A percentile compares a stretch with the other conserved stretches of the same genome.
These are phyloP conservation scores for Alternaria tenuissima DNA, from an alignment of 2,329 filamentous ascomycete genomes.

Conservation along the genomic window DNA sequence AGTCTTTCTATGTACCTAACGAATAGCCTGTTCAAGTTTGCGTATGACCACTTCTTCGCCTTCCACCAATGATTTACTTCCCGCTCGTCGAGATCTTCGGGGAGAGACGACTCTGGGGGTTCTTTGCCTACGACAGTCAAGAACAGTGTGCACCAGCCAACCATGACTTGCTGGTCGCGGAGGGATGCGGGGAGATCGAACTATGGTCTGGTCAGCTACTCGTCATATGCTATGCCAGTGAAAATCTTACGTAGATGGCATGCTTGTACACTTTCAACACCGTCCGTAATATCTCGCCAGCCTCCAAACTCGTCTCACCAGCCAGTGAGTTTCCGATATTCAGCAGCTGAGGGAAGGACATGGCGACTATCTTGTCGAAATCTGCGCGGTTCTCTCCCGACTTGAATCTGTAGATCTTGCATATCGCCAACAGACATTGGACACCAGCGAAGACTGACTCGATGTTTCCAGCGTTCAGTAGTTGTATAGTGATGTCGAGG, in stretches of 20 bases:
- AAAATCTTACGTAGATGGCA: conserved; percentile 82
- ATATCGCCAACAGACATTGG: conserved; percentile 93
- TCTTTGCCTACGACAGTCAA: conserved; percentile 87
- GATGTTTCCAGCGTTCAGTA: conserved; percentile 86
- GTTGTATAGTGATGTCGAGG: conserved; percentile 88
- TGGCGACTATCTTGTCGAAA: conserved; percentile 93
- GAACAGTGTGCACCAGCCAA: conserved; percentile 97
- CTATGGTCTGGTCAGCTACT: conserved; percentile 58
- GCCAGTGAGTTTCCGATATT: conserved; percentile 88
- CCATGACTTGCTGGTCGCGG: conserved; percentile 81
- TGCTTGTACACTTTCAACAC: conserved; percentile 98
- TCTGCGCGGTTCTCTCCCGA: conserved; percentile 81
- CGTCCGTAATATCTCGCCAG: conserved; percentile 94
- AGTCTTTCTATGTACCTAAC: conserved; percentile 70
- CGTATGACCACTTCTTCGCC: conserved; percentile 99
- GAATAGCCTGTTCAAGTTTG: conserved; percentile 94
- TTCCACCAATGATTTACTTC: conserved; percentile 99
- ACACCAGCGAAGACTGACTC: conserved; percentile 89
- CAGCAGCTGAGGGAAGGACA: conserved; percentile 87
- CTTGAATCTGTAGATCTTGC: conserved; percentile 95
- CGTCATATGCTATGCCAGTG: conserved; percentile 13
- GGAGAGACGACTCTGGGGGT: conserved; percentile 79
- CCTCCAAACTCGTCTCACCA: conserved; percentile 90
- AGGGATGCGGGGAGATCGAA: conserved; percentile 84
- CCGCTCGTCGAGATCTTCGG: conserved; percentile 81